Conservation (phyloP, 495 filamentous ascomycete genomes). For the Halenospora varia region DNA sequence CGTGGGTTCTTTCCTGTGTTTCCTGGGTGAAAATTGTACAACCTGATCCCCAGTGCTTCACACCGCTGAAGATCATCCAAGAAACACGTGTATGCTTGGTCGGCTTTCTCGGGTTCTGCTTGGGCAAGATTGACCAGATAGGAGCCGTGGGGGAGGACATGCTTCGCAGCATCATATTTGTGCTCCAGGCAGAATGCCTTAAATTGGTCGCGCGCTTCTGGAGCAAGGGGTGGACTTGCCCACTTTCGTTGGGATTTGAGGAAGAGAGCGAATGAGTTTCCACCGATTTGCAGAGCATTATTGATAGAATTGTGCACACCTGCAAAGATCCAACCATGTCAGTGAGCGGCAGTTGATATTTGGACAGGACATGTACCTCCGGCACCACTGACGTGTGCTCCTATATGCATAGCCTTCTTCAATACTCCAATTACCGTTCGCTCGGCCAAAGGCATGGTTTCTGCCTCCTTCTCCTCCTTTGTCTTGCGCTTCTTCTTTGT, state of each 20-base stretch:
- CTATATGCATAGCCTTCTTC: slow-evolving; percentile 71
- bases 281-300: slow-evolving; percentile 78
- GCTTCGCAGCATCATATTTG: slow-evolving; percentile 63
- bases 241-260: slow-evolving; percentile 95
- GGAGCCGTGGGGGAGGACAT: slow-evolving; percentile 86
- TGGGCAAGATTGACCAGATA: slow-evolving; percentile 96
- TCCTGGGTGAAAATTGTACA: slow-evolving; percentile 98
- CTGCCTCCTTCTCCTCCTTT: slow-evolving; percentile 25
- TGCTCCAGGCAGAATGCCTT: slow-evolving; percentile 60
- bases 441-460: slow-evolving; percentile 59
- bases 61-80: slow-evolving; percentile 86
- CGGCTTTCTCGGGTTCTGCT: slow-evolving; percentile 68
- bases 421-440: slow-evolving; percentile 59
- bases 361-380: slow-evolving; percentile 54
- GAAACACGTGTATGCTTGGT: slow-evolving; percentile 84
- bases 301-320: slow-evolving; percentile 85
- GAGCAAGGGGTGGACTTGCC: slow-evolving; percentile 73
- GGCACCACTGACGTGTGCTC: slow-evolving; percentile 86
- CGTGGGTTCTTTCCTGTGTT: slow-evolving; percentile 63
- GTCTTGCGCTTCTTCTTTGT: slow-evolving; percentile 26
- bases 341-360: neutral
- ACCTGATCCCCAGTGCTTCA: slow-evolving; percentile 77
- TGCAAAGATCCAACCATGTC: slow-evolving; percentile 26
- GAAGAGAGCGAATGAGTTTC: slow-evolving; percentile 90
- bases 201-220: slow-evolving; percentile 65